Evolutionary conservation across 768 basidiomycete species (phyloP).

Genomic region (Calocybe gangraenosa): DNA sequence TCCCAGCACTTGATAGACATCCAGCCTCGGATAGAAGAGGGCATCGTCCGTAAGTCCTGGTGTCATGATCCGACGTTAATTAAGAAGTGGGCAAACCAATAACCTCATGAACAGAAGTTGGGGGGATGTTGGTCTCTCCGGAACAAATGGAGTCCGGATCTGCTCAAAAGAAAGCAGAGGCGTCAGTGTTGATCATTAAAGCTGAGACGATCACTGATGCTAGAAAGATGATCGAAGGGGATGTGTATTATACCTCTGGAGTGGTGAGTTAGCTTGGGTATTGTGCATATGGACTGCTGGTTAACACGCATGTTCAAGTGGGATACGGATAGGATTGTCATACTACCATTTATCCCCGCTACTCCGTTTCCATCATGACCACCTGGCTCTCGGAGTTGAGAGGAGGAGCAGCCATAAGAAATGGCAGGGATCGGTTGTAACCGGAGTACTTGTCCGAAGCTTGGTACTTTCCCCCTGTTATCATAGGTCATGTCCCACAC

Average conservation of each 20-base stretch:
- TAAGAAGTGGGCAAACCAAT: no score
- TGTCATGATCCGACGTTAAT: conserved; percentile 2
- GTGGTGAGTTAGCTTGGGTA: conserved; percentile 27
- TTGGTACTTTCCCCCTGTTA: neutral
- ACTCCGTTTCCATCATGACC: conserved; percentile 21
- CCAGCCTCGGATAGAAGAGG: conserved; percentile 30
- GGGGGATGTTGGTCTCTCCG: conserved; percentile 45
- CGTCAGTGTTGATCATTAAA: conserved; percentile 48
- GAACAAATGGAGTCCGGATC: conserved; percentile 32
- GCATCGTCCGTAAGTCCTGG: conserved; percentile 34
- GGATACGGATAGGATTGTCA: conserved; percentile 53
- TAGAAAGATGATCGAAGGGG: conserved; percentile 25
- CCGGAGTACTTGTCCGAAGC: conserved; percentile 4
- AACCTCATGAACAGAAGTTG: conserved; percentile 46
- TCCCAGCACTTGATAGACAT: conserved; percentile 38
- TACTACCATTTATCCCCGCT: conserved; percentile 43
- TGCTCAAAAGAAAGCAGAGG: conserved; percentile 39
- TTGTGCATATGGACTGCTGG: neutral
- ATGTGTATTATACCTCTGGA: conserved; percentile 34
- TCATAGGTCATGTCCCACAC: conserved; percentile 19
- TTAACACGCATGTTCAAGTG: conserved; percentile 34
- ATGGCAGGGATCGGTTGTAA: conserved; percentile 3
- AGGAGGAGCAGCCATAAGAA: neutral
- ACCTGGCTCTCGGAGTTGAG: conserved; percentile 12
- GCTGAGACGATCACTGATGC: conserved; percentile 45